Base-by-base conservation (phyloP, 2,329 filamentous ascomycete species). In the Fusarium sp. region DNA sequence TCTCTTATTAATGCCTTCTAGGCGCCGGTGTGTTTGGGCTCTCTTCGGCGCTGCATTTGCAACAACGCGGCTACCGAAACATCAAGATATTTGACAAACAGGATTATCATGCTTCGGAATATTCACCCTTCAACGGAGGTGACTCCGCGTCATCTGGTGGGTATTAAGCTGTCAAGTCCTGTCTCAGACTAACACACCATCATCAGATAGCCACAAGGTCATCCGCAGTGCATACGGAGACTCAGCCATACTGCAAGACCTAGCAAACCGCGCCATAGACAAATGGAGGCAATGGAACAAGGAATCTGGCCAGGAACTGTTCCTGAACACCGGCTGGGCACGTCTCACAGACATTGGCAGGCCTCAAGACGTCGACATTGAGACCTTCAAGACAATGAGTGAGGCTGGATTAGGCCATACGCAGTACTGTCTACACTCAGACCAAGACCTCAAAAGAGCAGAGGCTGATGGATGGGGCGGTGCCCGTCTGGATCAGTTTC, bases 231-330 rank as follows among this genome's bases (percentile, higher is more conserved):
- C 37, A 6, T 60, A 60, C 10, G 57, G 57, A 60, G 37, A 43
- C 57, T 60, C 57, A 16, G 57, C 27, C n/a, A 43, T 43, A n/a
- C 37, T 60, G 1, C 35, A 60, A 39, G 37, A 60, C 57, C 57
- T 60, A n/a, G 57, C 57, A 16, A 60, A 60, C 57, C 57, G 37
- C 18, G 57, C 35, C 37, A 45, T 60, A n/a, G 37, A 33, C 57
- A 60, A 60, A n/a, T 60, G 37, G 37, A 60, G 43, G 57, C 57
- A 43, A 18, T 60, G 35, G 57, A 43, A 60, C 37, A 60, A 60
- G 22, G 24, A 31, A 2, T 60, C 57, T 8, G 37, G 22, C 13
- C 57, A 29, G 18, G 57, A 45, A 7, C 57, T 60, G 3, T 33
- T 60, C 24, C 57, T 41, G 4, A 58, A 58, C 35, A 41, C 16